Evolutionary conservation across 305 asterid genomes (phyloP), one percentile per base, ranked within the genome.

Genomic region (Solanum hybrid): DNA sequence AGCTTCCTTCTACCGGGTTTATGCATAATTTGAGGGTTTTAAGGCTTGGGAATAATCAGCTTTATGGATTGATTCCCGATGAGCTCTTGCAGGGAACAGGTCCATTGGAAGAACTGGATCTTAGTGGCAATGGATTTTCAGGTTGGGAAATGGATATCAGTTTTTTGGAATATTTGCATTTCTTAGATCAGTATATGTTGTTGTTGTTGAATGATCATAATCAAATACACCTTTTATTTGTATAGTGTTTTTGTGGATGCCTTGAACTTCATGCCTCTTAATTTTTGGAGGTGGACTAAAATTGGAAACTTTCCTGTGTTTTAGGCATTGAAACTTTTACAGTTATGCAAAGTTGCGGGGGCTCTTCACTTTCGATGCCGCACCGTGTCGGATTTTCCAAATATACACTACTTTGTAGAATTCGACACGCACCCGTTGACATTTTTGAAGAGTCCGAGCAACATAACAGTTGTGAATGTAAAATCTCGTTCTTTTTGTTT

Each of bases 41-140:
- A 35, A 94, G 93, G 92, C 92, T 96, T 35, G 95, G 96, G 73
- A 92, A 89, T 89, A 96, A 96, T 93, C 93, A 92, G 94, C 91
- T 96, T 29, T 92, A 36, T 35, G 99, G 99, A 73, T 87, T 94
- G 67, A 85, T 96, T 35, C 98, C 99, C 0, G 91, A 11, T 75
- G 97, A 94, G 89, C 92, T 96, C 77, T 90, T 96, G 92, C 95
- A 94, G 89, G 97, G 96, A n/a, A 92, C 61, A 46, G 90, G 92
- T 35, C 97, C 95, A 9, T 93, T 96, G 94, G 91, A 74, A 88
- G 98, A 95, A 91, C 92, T 96, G 92, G 99, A 96, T 94, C 98
- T 96, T 92, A 94, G 95, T 89, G 91, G 92, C 82, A 96, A 96
- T 91, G 96, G 95, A 83, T 93, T 96, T 93, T 95, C 96, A 46